Evolutionary conservation across 306 rosid species (phyloP), one percentile per base, ranked within the genome.

Genomic region (Cajanus cajan): DNA sequence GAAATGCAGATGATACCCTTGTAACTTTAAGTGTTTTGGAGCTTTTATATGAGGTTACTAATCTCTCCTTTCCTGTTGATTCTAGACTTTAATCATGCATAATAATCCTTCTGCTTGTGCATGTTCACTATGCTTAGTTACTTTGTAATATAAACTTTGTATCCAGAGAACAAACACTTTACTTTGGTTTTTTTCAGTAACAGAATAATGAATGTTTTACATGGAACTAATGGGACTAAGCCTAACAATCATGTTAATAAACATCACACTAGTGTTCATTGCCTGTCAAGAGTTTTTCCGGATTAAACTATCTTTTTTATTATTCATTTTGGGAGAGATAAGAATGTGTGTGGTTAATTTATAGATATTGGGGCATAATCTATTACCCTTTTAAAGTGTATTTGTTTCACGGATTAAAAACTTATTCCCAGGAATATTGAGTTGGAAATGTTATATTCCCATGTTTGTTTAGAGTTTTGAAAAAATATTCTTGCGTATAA

Each of bases 1-100:
- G 82, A 64, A 85, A 86, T 43, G 31, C 93, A 72, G 72, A 85
- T 39, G 99, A 95, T 82, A 87, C 90, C 73, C 99, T 93, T 75
- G 91, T 82, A 63, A 91, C 96, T 65, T 73, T 91, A 81, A 88
- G 89, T 50, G 97, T 89, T 76, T 85, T 95, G 91, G 99, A 95
- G 89, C 96, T 95, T 59, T 82, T 95, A 47, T 95, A 88, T 18
- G 99, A 95, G 99, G 99, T 95, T 77, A 74, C 68, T 52, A 13
- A 25, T 71, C 25, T 71, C 76, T 72, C 54, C 71, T 12, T 28
- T 72, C 62, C 21, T 65, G 24, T 80, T 25, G 33, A 45, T 45
- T 51, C 21, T 28, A 12, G 28, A 44, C n/a, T 47, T 58, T 8
- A 50, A 48, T 48, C n/a, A 50, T 71, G 40, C 12, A 69, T 69